phyloP scores from a whole-genome alignment of 805 yeast species.

The Candida orba region DNA sequence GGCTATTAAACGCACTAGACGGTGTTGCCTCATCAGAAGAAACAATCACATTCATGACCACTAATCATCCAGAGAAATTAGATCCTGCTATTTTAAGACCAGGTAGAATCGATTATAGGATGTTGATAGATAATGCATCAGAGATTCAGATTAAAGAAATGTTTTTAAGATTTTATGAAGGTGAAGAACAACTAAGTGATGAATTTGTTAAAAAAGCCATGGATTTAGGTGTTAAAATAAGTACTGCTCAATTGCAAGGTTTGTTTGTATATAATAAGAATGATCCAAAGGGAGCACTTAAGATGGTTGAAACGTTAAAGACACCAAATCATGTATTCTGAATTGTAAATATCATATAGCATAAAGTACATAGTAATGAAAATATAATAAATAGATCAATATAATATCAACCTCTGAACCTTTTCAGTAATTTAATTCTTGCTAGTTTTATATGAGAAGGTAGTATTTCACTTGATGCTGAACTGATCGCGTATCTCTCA shows the following conservation, averaged over 20 bases:
- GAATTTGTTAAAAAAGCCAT: constrained; percentile 35
- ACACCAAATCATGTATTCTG: constrained; percentile 29
- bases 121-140: constrained; percentile 80
- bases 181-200: constrained; percentile 45
- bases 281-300: constrained; percentile 68
- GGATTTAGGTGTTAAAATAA: constrained; percentile 48
- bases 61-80: constrained; percentile 90
- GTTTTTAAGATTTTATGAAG: constrained; percentile 83
- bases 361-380: neutral
- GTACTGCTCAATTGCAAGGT: constrained; percentile 95
- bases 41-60: constrained; percentile 94
- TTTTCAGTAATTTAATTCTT: constrained; percentile 26
- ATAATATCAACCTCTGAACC: constrained; percentile 28
- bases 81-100: constrained; percentile 94
- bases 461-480: constrained; percentile 36
- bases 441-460: constrained; percentile 35
- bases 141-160: constrained; percentile 69
- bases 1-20: constrained; percentile 86
- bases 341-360: neutral
- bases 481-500: constrained; percentile 29
- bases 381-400: neutral
- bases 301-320: constrained; percentile 41
- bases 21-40: constrained; percentile 98
- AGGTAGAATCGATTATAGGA: constrained; percentile 86
- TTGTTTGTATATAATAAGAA: constrained; percentile 87